A percentile compares a stretch with the other conserved stretches of the same genome.
These are phyloP conservation scores for Seiridium cupressi DNA, from an alignment of 2,329 filamentous ascomycete species.

Conservation along the genomic window DNA sequence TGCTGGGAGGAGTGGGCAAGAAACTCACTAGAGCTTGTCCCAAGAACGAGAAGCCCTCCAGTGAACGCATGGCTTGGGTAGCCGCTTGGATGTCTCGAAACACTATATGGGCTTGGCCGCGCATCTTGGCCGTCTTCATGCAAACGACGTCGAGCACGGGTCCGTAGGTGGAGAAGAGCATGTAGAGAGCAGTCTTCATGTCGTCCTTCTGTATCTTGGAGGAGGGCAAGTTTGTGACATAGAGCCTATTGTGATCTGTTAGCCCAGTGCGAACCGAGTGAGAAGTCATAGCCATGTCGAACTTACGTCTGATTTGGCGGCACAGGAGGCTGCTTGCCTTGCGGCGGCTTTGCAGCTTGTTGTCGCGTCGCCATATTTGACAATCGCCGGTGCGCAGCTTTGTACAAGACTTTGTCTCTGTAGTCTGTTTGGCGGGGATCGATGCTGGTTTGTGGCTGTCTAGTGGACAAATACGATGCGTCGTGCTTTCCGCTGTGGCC, in stretches of 20 bases:
- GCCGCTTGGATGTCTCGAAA: constrained; percentile 89
- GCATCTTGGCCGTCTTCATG: constrained; percentile 87
- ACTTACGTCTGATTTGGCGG: constrained; percentile 76
- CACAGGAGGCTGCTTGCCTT: constrained; percentile 50
- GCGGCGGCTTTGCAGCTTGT: constrained; percentile 24
- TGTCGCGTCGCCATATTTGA: constrained; percentile 17
- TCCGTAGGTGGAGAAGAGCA: constrained; percentile 91
- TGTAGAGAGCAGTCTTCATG: constrained; percentile 82
- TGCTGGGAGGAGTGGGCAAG: neutral
- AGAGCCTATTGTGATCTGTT: constrained; percentile 57
- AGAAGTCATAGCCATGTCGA: neutral
- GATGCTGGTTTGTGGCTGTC: neutral
- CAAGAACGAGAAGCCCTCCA: constrained; percentile 84
- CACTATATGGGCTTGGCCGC: constrained; percentile 90
- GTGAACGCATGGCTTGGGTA: constrained; percentile 86
- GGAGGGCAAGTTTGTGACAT: constrained; percentile 80
- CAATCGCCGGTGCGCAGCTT: neutral
- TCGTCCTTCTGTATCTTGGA: constrained; percentile 89
- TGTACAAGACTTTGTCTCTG: neutral
- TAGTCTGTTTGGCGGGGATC: neutral
- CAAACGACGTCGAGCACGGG: constrained; percentile 89
- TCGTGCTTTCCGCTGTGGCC: neutral
- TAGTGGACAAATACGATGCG: neutral
- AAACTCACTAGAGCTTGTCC: constrained; percentile 76
- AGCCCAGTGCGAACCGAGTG: too few relatives aligned